These are phyloP conservation scores for Deakozyma indianensis DNA, from an alignment of 805 yeast species.

Conservation along the genomic window DNA sequence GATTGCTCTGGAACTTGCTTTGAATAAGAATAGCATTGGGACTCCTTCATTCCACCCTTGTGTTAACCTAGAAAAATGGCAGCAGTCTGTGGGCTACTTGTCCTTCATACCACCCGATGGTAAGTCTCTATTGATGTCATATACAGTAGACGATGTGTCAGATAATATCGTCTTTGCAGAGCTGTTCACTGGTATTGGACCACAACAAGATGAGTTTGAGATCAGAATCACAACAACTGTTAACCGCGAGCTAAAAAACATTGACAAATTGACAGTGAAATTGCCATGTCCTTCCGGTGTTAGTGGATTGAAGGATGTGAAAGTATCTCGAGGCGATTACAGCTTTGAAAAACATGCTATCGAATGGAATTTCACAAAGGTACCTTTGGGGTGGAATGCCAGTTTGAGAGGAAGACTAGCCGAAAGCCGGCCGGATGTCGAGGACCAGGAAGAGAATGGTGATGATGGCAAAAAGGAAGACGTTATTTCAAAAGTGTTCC, in stretches of 20 bases:
- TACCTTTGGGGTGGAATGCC: conserved; percentile 53
- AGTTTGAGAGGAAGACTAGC: conserved; percentile 42
- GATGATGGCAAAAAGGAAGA: conserved; percentile 53
- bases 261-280: conserved; percentile 34
- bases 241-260: conserved; percentile 28
- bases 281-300: conserved; percentile 21
- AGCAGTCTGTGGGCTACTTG: conserved; percentile 29
- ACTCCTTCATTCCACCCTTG: conserved; percentile 59
- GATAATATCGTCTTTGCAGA: conserved; percentile 46
- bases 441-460: conserved; percentile 30
- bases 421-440: conserved; percentile 7
- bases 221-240: conserved; percentile 35
- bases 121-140: conserved; percentile 43
- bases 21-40: conserved; percentile 8
- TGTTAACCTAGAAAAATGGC: conserved; percentile 43
- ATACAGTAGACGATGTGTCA: conserved; percentile 36
- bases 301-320: conserved; percentile 31
- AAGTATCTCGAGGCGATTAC: conserved; percentile 70
- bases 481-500: conserved; percentile 5
- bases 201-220: conserved; percentile 45
- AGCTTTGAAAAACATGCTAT: conserved; percentile 36
- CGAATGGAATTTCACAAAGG: conserved; percentile 52
- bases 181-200: conserved; percentile 38
- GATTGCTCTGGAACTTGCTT: conserved; percentile 40
- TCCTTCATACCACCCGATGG: conserved; percentile 88